Percentiles rank a stretch among this genome's conserved stretches.
phyloP scores from a whole-genome alignment of 1,284 basidiomycete genomes.

The Cryptococcus floricola region DNA sequence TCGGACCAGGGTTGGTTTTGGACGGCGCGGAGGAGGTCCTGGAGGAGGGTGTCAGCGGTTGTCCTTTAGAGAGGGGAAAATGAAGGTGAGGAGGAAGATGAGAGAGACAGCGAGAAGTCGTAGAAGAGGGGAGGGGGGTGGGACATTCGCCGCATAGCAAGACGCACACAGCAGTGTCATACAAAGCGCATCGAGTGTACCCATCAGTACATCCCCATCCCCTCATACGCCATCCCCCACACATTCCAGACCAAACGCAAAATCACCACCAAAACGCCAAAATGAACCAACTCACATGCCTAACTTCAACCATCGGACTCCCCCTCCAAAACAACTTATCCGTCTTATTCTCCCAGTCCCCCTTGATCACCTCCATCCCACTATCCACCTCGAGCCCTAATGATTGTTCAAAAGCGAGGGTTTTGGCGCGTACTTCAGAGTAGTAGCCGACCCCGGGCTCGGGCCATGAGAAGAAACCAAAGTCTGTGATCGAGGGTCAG shows the following conservation, averaged over 20 bases:
- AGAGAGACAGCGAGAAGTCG: neutral
- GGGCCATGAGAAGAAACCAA: constrained; percentile 45
- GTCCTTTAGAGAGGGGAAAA: no score
- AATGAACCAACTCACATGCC: constrained; percentile 19
- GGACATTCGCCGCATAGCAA: no score
- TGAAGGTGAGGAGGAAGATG: no score
- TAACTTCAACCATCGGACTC: constrained; percentile 36
- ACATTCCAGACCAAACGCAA: no score
- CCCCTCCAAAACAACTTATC: constrained; percentile 44
- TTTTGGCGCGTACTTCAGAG: constrained; percentile 33
- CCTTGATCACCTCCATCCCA: constrained; percentile 1
- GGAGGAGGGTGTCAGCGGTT: neutral
- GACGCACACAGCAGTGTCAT: no score
- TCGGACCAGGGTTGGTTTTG: constrained; percentile 30
- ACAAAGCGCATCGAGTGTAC: no score
- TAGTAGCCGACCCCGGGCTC: constrained; percentile 41
- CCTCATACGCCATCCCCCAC: no score
- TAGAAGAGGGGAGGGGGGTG: no score
- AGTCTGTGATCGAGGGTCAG: constrained; percentile 22
- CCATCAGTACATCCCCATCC: no score
- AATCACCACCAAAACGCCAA: no score
- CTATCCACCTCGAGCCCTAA: constrained; percentile 13
- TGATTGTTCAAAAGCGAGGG: constrained; percentile 23
- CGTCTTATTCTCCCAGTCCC: constrained; percentile 37
- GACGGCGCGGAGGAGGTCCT: constrained; percentile 35